These are phyloP conservation scores for Castanospermum australe DNA, from an alignment of 306 rosid genomes.

Conservation along the genomic window DNA sequence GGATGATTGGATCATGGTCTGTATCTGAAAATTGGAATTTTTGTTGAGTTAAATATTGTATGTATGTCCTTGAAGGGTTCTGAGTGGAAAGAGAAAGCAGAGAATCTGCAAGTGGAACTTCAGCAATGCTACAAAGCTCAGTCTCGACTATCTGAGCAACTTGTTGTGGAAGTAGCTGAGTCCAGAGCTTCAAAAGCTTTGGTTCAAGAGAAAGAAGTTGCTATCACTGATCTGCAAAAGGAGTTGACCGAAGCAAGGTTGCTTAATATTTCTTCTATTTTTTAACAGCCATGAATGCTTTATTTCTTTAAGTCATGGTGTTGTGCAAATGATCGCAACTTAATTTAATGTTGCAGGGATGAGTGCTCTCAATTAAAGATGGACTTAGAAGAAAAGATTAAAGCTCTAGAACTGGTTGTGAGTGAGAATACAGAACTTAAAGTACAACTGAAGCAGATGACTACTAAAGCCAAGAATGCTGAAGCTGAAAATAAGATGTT, in stretches of 20 bases:
- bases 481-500: constrained; percentile 92
- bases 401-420: constrained; percentile 67
- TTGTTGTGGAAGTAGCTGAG: constrained; percentile 93
- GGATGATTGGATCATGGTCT: background rate
- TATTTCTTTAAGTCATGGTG: background rate
- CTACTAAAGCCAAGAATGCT: constrained; percentile 61
- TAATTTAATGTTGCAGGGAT: constrained; percentile 51
- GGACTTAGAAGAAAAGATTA: constrained; percentile 75
- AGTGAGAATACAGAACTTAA: constrained; percentile 77
- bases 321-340: background rate
- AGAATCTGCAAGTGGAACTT: constrained; percentile 78
- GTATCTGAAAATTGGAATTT: background rate
- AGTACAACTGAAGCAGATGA: constrained; percentile 64
- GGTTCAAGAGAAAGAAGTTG: constrained; percentile 67
- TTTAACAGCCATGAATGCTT: background rate
- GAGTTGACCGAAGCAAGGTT: constrained; percentile 76
- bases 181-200: constrained; percentile 69
- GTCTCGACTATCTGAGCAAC: constrained; percentile 89
- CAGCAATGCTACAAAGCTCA: constrained; percentile 97
- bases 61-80: constrained; percentile 61
- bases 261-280: constrained; percentile 16
- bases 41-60: constrained; percentile 6
- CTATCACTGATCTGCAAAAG: constrained; percentile 48
- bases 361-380: constrained; percentile 64
- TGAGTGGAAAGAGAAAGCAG: constrained; percentile 97